A percentile compares a stretch with the other conserved stretches of the same genome.
These are phyloP conservation scores for Blastobotrys chiropterorum DNA, from an alignment of 805 yeast species.

Conservation along the genomic window DNA sequence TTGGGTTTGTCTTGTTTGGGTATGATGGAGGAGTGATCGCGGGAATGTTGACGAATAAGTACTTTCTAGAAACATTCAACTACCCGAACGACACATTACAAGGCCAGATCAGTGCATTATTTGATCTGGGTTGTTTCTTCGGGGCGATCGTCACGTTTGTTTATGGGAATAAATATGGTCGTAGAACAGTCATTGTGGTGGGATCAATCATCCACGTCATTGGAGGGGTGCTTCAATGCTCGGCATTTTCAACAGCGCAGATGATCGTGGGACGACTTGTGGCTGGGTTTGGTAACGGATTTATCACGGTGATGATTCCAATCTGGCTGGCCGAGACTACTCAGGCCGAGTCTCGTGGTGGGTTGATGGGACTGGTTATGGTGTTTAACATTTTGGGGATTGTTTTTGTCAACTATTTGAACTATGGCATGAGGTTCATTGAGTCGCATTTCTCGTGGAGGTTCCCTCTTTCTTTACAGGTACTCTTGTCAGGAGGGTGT, in stretches of 20 bases:
- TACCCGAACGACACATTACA: background rate
- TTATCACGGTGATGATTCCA: conserved; percentile 69
- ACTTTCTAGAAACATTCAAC: background rate
- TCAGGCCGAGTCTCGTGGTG: conserved; percentile 57
- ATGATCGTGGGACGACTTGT: conserved; percentile 64
- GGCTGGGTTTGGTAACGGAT: conserved; percentile 68
- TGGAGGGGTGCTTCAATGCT: conserved; percentile 55
- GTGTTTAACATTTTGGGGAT: conserved; percentile 63
- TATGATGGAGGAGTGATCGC: conserved; percentile 30
- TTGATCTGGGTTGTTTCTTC: background rate
- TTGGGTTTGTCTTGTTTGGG: conserved; percentile 25
- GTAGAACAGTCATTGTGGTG: conserved; percentile 51
- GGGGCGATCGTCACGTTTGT: background rate
- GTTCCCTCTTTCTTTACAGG: conserved; percentile 67
- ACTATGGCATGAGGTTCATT: conserved; percentile 60
- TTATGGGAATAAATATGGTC: conserved; percentile 36
- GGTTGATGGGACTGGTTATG: conserved; percentile 59
- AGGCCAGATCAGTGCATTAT: background rate
- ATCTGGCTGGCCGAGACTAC: conserved; percentile 74
- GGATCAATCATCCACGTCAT: conserved; percentile 51
- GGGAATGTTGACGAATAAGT: conserved; percentile 36
- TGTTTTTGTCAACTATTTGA: conserved; percentile 68
- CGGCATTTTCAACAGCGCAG: conserved; percentile 57
- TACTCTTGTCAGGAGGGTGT: conserved; percentile 51
- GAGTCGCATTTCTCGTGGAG: conserved; percentile 50